Base-by-base conservation (phyloP, 768 basidiomycete species). In the Myochromella boudieri region DNA sequence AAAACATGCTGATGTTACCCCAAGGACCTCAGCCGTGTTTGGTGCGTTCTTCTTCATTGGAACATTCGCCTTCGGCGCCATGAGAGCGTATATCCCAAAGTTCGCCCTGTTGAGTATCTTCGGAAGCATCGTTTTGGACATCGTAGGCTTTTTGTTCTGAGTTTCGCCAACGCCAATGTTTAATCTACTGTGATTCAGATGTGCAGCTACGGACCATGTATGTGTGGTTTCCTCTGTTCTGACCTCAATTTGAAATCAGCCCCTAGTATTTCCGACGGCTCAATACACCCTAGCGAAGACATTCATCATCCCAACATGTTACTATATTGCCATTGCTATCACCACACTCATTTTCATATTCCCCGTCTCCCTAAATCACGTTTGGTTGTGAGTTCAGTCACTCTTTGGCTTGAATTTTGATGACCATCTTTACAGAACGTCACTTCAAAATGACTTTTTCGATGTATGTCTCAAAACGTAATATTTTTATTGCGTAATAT, bases 41-140 rank as follows among this genome's bases (percentile, higher is more conserved):
- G 74, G 73, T 9, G 70, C 56, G 5, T 69, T 75, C 42, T 59
- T 77, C 21, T 75, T 74, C 46, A 55, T 75, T 32, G 74, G 75
- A 7, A 65, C 71, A 1, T 75, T 72, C 43, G 58, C 55, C 18
- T 48, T 77, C 10, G 75, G 68, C 1, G 60, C 59, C 7, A 24
- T 72, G 6, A 61, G 69, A 47, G 74, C 74, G 0, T 66, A 58
- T 38, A 48, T 66, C 3, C 75, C 75, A n/a, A 71, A 67, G 45
- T 62, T 77, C 6, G 47, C 62, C 6, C 53, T 76, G 6, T 39
- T 74, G 17, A 66, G 67, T n/a, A 68, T 75, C 18, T 73, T 75
- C 41, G 74, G 70, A 3, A 67, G 60, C 14, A 76, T 77, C 21
- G 71, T 72, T 5, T 40, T 77, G 32, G 74, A 76, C 53, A 64